Evolutionary conservation across 441 rosid genomes (phyloP), one percentile per base, ranked within the genome.

Genomic region (Biscutella auriculata): DNA sequence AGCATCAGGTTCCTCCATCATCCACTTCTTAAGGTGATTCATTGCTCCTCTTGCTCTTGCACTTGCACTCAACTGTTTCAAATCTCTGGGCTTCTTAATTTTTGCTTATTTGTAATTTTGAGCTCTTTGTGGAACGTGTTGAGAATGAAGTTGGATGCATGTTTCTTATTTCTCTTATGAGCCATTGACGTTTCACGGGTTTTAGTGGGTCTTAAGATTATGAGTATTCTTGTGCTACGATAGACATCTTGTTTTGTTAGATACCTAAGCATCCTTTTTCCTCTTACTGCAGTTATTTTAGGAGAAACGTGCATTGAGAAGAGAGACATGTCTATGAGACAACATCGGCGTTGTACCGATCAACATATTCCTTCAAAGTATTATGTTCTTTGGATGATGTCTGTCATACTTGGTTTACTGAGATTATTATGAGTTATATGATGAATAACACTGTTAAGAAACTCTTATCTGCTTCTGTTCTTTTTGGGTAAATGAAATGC

Each of bases 1-100:
- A 57, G 10, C 26, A 47, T 35, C 65, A 44, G 35, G 17, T 33
- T 53, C 35, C 65, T 51, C 56, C 71, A 44, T 44, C 71, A 2
- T 36, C 51, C 2, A 11, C 66, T 21, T 29, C 71, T 45, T 67
- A 39, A 53, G 57, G 71, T 60, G 23, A 37, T 51, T 43, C 4
- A 46, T 9, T 53, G 23, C 4, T 19, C 2, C 23, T 19, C 4
- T 19, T 19, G 23, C 23, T 19, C 23, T 1, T 19, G 23, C 23
- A 19, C 23, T 1, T 19, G 23, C 23, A 19, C 2, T 19, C 23
- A 19, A 19, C 23, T 19, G 23, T 19, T 19, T 19, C 23, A 19
- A 19, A 19, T 4, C 23, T 19, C 23, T 19, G 2, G 2, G 23
- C 4, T 19, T 1, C 23, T 19, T 19, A 19, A 19, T 19, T 19